Conservation (phyloP, 2,329 filamentous ascomycete species). For the Salinomyces thailandicus region DNA sequence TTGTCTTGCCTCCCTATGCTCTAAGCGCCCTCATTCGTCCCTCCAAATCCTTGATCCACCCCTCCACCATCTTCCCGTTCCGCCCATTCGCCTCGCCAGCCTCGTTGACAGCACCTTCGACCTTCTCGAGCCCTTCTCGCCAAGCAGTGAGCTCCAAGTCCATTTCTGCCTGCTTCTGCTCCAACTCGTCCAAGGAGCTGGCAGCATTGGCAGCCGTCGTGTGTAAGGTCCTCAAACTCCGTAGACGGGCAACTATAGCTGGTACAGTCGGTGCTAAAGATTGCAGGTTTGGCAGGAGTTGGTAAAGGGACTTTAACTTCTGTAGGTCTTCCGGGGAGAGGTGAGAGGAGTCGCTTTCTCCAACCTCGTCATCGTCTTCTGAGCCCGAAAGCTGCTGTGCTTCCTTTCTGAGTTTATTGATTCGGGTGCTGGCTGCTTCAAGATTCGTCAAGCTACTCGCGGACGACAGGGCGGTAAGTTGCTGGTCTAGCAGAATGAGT, state of each 20-base stretch:
- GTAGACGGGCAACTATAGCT: conserved; percentile 70
- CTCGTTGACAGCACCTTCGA: conserved; percentile 64
- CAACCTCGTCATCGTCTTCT: conserved; percentile 22
- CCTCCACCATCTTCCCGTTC: conserved; percentile 77
- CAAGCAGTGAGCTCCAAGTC: conserved; percentile 74
- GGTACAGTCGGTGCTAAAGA: conserved; percentile 75
- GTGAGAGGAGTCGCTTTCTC: conserved; percentile 21
- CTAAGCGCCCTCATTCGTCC: conserved; percentile 49
- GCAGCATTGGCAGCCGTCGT: conserved; percentile 74
- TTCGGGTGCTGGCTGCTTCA: conserved; percentile 40
- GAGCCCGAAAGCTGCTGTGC: conserved; percentile 58
- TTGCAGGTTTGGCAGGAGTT: conserved; percentile 79
- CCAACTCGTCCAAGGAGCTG: conserved; percentile 65
- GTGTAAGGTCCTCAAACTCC: conserved; percentile 75
- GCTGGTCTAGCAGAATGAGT: conserved; percentile 68
- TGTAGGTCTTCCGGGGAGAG: conserved; percentile 55
- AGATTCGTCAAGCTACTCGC: conserved; percentile 62
- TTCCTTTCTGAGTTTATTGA: conserved; percentile 41
- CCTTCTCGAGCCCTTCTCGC: conserved; percentile 67
- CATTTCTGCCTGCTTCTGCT: conserved; percentile 72
- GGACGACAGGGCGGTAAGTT: conserved; percentile 60
- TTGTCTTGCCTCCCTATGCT: too few relatives aligned
- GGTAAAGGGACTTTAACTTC: conserved; percentile 87
- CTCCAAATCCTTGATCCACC: conserved; percentile 83
- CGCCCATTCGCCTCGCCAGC: conserved; percentile 59